Conservation (phyloP, 2,329 filamentous ascomycete species). For the Diaporthe sp. region DNA sequence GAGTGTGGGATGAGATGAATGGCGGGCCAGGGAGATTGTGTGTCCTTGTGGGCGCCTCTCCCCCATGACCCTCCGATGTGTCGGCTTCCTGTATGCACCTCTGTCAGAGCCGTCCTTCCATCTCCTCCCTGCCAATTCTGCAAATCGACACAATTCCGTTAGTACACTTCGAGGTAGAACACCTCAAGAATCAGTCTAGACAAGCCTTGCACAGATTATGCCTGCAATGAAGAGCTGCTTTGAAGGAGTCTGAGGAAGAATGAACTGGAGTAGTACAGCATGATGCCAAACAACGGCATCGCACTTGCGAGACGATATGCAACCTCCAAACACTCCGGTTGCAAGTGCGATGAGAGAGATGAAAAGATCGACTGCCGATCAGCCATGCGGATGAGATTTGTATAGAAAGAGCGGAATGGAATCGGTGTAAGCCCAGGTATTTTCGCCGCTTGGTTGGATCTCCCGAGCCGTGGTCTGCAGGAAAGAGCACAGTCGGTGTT, state of each 20-base stretch:
- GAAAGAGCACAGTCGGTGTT: too few species aligned
- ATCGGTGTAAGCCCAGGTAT: neutral
- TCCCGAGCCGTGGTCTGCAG: neutral
- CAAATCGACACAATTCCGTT: neutral
- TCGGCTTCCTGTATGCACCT: neutral
- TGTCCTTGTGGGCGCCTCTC: neutral
- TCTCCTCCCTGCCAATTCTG: neutral
- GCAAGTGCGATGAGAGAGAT: neutral
- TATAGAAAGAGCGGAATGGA: neutral
- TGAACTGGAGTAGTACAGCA: neutral
- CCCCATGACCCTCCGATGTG: neutral
- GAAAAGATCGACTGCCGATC: neutral
- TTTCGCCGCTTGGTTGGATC: neutral
- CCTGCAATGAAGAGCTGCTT: neutral
- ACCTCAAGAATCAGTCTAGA: neutral
- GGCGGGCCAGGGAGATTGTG: neutral
- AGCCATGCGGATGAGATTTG: neutral
- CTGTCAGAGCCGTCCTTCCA: neutral
- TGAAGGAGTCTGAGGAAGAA: neutral
- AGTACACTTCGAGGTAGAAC: neutral
- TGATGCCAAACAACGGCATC: neutral
- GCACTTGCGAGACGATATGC: neutral
- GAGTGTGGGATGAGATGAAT: neutral
- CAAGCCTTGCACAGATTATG: neutral
- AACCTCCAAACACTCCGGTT: neutral